These are phyloP conservation scores for Backusella morwellensis DNA, from an alignment of 192 early-diverging fungal species.

Conservation along the genomic window DNA sequence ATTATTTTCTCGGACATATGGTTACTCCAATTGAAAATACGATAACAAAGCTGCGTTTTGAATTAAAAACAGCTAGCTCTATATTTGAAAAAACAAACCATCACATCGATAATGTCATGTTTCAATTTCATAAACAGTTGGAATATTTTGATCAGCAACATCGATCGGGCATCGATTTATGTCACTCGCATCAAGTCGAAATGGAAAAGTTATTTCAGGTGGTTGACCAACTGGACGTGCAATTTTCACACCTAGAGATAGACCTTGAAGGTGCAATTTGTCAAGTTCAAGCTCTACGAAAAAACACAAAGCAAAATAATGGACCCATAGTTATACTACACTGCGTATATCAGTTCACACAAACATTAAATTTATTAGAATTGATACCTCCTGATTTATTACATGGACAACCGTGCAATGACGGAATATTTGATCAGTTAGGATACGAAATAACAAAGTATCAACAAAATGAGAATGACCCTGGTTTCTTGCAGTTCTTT, in stretches of 20 bases:
- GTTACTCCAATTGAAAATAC: slow-evolving; percentile 19
- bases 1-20: slow-evolving; percentile 34
- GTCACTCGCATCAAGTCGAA: slow-evolving; percentile 15
- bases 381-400: background rate
- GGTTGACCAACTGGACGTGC: slow-evolving; percentile 18
- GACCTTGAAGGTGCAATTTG: slow-evolving; percentile 12
- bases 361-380: background rate
- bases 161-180: slow-evolving; percentile 13
- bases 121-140: slow-evolving; percentile 23
- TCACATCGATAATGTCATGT: slow-evolving; percentile 18
- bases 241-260: slow-evolving; percentile 19
- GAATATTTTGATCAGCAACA: slow-evolving; percentile 23
- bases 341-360: slow-evolving; percentile 2
- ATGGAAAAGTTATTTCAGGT: slow-evolving; percentile 28
- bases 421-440: background rate
- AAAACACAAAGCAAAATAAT: background rate
- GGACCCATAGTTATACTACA: background rate
- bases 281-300: slow-evolving; percentile 12
- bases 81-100: slow-evolving; percentile 46
- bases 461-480: background rate
- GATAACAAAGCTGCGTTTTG: slow-evolving; percentile 35
- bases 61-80: slow-evolving; percentile 44
- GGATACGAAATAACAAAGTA: background rate
- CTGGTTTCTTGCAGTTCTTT: background rate
- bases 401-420: background rate